phyloP scores from a whole-genome alignment of 2,329 filamentous ascomycete genomes.

The Microdochium bolleyi region DNA sequence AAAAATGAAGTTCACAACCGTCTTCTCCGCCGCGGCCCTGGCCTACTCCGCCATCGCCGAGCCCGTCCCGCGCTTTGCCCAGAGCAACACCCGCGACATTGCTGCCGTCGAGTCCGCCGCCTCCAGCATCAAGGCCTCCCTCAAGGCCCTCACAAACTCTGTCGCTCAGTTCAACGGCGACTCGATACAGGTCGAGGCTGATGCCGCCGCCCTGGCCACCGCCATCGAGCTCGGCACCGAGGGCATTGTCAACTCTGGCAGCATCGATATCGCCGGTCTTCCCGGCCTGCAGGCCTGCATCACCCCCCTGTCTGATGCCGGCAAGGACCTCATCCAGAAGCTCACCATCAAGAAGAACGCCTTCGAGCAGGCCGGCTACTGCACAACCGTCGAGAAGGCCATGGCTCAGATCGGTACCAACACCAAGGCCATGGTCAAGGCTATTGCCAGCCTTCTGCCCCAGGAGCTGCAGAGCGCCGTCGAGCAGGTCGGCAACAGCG shows the following conservation, averaged over 20 bases:
- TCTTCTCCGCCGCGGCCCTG: slow-evolving; percentile 14
- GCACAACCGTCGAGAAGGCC: slow-evolving; percentile 5
- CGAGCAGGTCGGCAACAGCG: slow-evolving; percentile 2
- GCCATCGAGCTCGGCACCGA: slow-evolving; percentile 11
- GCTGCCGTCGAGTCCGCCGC: slow-evolving; percentile 13
- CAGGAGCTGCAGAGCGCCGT: slow-evolving; percentile 7
- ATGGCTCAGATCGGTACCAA: slow-evolving; percentile 7
- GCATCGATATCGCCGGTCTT: slow-evolving; percentile 8
- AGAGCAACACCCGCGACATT: slow-evolving; percentile 11
- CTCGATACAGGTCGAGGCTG: slow-evolving; percentile 11
- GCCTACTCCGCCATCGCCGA: slow-evolving; percentile 10
- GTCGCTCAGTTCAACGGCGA: slow-evolving; percentile 6
- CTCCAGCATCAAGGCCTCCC: slow-evolving; percentile 12
- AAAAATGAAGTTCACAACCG: slow-evolving; percentile 15
- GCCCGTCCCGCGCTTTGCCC: slow-evolving; percentile 6
- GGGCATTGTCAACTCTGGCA: slow-evolving; percentile 4
- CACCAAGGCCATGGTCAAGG: slow-evolving; percentile 10
- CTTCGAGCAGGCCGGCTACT: slow-evolving; percentile 12
- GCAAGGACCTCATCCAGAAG: slow-evolving; percentile 9
- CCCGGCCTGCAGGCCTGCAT: slow-evolving; percentile 7
- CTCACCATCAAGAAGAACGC: slow-evolving; percentile 11
- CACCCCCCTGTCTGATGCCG: slow-evolving; percentile 3
- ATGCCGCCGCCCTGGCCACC: slow-evolving; percentile 12
- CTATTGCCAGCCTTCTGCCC: slow-evolving; percentile 10
- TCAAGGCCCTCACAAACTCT: slow-evolving; percentile 14